phyloP scores from a whole-genome alignment of 495 filamentous ascomycete species.

The Cudoniella acicularis region DNA sequence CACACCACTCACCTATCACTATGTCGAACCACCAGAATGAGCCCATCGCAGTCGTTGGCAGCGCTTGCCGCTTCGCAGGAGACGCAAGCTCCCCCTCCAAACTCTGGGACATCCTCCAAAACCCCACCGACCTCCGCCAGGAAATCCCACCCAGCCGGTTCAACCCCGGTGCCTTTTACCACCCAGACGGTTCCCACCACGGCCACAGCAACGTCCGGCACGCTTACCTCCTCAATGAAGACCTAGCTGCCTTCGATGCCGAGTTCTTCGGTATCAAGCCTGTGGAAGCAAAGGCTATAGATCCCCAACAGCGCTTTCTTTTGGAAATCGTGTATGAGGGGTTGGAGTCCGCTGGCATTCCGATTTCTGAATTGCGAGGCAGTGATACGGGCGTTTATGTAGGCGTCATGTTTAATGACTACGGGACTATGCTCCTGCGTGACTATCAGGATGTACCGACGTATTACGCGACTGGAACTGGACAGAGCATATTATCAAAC shows the following conservation, averaged over 20 bases:
- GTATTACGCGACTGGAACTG: constrained; percentile 36
- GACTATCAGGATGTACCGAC: constrained; percentile 31
- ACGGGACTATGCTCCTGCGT: constrained; percentile 24
- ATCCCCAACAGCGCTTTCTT: constrained; percentile 53
- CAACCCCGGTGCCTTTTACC: constrained; percentile 45
- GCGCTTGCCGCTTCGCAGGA: constrained; percentile 56
- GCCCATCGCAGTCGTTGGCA: constrained; percentile 56
- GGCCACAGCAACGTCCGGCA: constrained; percentile 14
- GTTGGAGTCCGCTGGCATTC: constrained; percentile 50
- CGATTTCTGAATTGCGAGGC: constrained; percentile 26
- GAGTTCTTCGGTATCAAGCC: constrained; percentile 55
- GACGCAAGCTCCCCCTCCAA: constrained; percentile 37
- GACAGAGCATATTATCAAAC: constrained; percentile 54
- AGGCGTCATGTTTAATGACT: constrained; percentile 33
- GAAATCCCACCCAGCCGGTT: constrained; percentile 38
- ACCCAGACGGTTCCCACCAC: constrained; percentile 30
- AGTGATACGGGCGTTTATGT: constrained; percentile 32
- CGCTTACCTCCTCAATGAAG: constrained; percentile 46
- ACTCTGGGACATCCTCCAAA: constrained; percentile 53
- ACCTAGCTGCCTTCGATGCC: constrained; percentile 54
- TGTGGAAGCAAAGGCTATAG: constrained; percentile 54
- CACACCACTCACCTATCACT: no score
- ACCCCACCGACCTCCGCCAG: constrained; percentile 23
- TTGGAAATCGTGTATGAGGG: constrained; percentile 56
- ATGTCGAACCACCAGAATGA: not conserved